Percentiles rank a stretch among this genome's conserved stretches.
Conservation (phyloP, 805 yeast genomes). For the Candida stauntonica region DNA sequence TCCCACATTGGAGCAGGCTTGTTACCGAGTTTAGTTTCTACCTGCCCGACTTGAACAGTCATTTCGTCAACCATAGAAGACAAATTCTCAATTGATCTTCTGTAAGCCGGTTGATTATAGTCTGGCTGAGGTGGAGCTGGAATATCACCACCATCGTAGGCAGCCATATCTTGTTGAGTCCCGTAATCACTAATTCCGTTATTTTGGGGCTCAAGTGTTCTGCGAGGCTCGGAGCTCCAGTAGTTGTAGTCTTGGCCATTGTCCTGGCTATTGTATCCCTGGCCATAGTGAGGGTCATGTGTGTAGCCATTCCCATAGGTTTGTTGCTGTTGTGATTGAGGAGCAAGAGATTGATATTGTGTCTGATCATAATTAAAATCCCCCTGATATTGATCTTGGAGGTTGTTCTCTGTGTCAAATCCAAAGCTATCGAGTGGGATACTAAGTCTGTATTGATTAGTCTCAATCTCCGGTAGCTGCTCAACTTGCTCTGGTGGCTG, state of each 20-base stretch:
- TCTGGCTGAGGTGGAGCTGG: conserved; percentile 2
- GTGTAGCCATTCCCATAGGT: not conserved
- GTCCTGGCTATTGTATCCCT: not conserved
- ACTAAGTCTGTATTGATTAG: conserved; percentile 25
- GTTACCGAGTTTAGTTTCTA: conserved; percentile 19
- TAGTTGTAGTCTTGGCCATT: conserved; percentile 11
- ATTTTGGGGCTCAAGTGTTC: conserved; percentile 6
- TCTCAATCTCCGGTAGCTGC: conserved; percentile 23
- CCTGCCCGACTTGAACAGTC: conserved; percentile 25
- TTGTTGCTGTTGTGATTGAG: conserved; percentile 8
- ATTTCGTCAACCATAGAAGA: conserved; percentile 34
- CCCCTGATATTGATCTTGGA: not conserved
- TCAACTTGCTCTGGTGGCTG: conserved; percentile 22
- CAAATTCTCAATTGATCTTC: conserved; percentile 28
- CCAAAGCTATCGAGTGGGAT: conserved; percentile 25
- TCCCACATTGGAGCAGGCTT: conserved; percentile 11
- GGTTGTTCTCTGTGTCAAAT: conserved; percentile 8
- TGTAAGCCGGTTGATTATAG: conserved; percentile 2
- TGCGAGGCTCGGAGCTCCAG: conserved; percentile 14
- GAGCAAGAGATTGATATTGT: conserved; percentile 15
- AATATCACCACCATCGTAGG: not conserved
- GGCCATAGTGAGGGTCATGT: not conserved
- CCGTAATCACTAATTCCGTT: conserved; percentile 6
- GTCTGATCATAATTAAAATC: conserved; percentile 2
- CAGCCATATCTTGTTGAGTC: conserved; percentile 6